A percentile compares a stretch with the other conserved stretches of the same genome.
Evolutionary conservation across 495 filamentous ascomycete genomes (phyloP).

Genomic region (Penicillium desertorum): DNA sequence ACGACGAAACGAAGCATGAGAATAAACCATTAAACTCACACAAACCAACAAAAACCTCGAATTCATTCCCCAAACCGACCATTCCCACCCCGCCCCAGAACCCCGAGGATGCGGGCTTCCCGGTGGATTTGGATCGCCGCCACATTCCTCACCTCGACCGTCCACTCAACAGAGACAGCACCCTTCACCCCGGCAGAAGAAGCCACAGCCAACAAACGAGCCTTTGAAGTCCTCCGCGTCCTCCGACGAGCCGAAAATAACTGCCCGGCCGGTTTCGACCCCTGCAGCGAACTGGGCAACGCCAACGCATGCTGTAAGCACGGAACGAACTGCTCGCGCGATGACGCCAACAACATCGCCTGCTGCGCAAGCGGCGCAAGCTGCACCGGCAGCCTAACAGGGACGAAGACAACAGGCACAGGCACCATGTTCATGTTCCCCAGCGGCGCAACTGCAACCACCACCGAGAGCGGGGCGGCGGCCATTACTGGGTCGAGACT

Average conservation of each 20-base stretch:
- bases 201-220: conserved; percentile 28
- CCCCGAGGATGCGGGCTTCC: conserved; percentile 39
- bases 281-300: conserved; percentile 51
- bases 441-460: conserved; percentile 31
- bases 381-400: conserved; percentile 60
- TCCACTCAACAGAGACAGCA: conserved; percentile 30
- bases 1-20: conserved; percentile 17
- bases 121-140: conserved; percentile 42
- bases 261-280: conserved; percentile 53
- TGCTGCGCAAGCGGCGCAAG: conserved; percentile 62
- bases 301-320: conserved; percentile 56
- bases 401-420: conserved; percentile 24
- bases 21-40: conserved; percentile 5
- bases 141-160: conserved; percentile 39
- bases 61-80: neutral
- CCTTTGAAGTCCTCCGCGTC: conserved; percentile 41
- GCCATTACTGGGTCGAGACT: conserved; percentile 48
- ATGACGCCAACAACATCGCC: conserved; percentile 59
- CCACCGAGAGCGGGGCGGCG: conserved; percentile 26
- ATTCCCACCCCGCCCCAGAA: conserved; percentile 8
- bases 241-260: conserved; percentile 41
- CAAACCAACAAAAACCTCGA: neutral
- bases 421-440: conserved; percentile 41
- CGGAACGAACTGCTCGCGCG: conserved; percentile 55
- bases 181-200: conserved; percentile 33